Evolutionary conservation across 2,329 filamentous ascomycete species (phyloP).

Genomic region (Sporothrix brasiliensis): DNA sequence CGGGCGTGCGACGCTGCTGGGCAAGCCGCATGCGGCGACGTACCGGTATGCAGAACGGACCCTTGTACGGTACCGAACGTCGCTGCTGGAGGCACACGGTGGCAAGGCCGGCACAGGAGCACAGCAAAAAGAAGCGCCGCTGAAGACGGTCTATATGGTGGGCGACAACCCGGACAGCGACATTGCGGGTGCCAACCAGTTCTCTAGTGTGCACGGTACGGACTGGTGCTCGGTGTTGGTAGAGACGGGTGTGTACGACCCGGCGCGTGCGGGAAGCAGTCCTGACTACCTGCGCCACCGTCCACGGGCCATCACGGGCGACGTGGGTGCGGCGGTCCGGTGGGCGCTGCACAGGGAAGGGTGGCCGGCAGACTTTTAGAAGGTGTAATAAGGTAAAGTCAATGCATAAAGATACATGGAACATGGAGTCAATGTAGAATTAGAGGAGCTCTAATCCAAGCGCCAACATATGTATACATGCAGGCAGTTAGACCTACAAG

Average conservation of each 20-base stretch:
- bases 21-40: slow-evolving; percentile 77
- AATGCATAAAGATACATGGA: too few relatives aligned
- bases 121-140: slow-evolving; percentile 43
- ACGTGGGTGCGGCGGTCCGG: slow-evolving; percentile 41
- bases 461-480: too few relatives aligned
- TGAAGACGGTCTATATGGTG: slow-evolving; percentile 87
- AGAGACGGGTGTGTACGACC: slow-evolving; percentile 42
- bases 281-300: slow-evolving; percentile 36
- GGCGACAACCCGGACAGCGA: slow-evolving; percentile 90
- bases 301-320: slow-evolving; percentile 38
- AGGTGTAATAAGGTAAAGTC: too few relatives aligned
- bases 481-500: too few relatives aligned
- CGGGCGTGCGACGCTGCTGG: slow-evolving; percentile 65
- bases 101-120: slow-evolving; percentile 25
- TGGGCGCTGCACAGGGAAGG: slow-evolving; percentile 43
- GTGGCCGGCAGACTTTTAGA: slow-evolving; percentile 23
- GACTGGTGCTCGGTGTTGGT: slow-evolving; percentile 43
- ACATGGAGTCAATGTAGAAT: too few relatives aligned
- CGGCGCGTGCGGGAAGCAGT: slow-evolving; percentile 33
- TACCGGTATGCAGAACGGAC: slow-evolving; percentile 83
- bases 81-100: slow-evolving; percentile 46
- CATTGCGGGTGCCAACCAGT: slow-evolving; percentile 83
- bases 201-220: slow-evolving; percentile 63
- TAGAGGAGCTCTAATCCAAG: too few relatives aligned
- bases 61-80: slow-evolving; percentile 62